A percentile compares a stretch with the other conserved stretches of the same genome.
These are phyloP conservation scores for Gracilaria caudata DNA, from an alignment of 23 red algal genomes.

Conservation along the genomic window DNA sequence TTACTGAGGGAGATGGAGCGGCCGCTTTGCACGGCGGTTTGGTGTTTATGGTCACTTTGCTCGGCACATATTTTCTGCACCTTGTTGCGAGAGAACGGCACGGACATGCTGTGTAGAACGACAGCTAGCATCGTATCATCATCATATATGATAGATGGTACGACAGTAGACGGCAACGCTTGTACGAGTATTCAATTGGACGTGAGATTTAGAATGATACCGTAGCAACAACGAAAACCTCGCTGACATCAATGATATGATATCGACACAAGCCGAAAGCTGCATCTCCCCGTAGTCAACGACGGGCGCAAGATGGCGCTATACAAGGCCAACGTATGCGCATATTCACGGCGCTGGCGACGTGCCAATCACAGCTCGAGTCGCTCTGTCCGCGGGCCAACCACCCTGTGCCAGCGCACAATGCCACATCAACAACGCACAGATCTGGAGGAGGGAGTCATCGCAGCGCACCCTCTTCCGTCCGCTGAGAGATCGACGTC, in stretches of 20 bases:
- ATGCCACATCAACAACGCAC: background rate
- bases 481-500: background rate
- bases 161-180: no score
- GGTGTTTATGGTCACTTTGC: slow-evolving; percentile 42
- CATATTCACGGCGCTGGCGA: slow-evolving; percentile 8
- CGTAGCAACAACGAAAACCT: no score
- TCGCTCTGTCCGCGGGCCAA: background rate
- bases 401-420: background rate
- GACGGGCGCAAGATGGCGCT: background rate
- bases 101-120: background rate
- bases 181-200: no score
- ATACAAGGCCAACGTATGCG: slow-evolving; percentile 1
- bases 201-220: no score
- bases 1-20: slow-evolving; percentile 31
- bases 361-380: background rate
- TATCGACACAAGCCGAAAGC: no score
- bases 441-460: background rate
- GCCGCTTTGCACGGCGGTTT: slow-evolving; percentile 57
- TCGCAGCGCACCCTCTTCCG: no score
- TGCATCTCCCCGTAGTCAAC: no score
- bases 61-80: slow-evolving; percentile 50
- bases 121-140: no score
- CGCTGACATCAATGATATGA: no score
- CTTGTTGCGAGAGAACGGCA: background rate
- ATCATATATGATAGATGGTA: no score